Base-by-base conservation (phyloP, 2,329 filamentous ascomycete genomes). In the Cladophialophora exuberans region DNA sequence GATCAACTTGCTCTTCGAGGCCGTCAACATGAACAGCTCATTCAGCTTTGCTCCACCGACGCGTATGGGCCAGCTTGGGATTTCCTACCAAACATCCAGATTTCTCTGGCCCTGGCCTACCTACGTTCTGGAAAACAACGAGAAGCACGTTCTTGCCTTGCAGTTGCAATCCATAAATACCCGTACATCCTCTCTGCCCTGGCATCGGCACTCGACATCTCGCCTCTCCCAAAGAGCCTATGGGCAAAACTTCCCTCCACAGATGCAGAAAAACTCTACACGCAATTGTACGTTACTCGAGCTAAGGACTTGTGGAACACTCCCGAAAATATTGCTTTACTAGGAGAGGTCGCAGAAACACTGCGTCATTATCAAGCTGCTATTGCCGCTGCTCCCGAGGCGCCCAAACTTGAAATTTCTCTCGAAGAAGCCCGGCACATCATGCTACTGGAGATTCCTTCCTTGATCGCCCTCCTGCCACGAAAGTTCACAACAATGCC, bases 231-330 rank as follows among this genome's bases (percentile, higher is more conserved):
- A 1, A 86, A 86, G 28, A 82, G 85, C 0, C 82, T 97, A 26
- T 97, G 94, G 93, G 92, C 89, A 47, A 81, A 86, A 57, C 80
- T 84, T 65, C 83, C 89, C 4, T 80, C 85, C 1, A 81, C 84
- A 25, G 77, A 81, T 10, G 79, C 84, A 41, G 82, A 90, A 62
- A 79, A 83, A 52, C 81, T 96, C 31, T 83, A 90, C 65, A 84
- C 85, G 3, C 84, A 88, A 65, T 79, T 96, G 2, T 96, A 96
- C 67, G 79, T 90, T 23, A 79, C 83, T 53, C 83, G 88, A 39
- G 81, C 88, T 3, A 93, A 91, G 66, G 88, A 93, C 63, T 75
- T 96, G 3, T 97, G 92, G 92, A 91, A 91, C 67, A 90, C 86
- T 3, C 80, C 88, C 0, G 86, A 90, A 65, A 84, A 83, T 11